phyloP scores from a whole-genome alignment of 495 filamentous ascomycete genomes.

The Penicillium bialowiezense region DNA sequence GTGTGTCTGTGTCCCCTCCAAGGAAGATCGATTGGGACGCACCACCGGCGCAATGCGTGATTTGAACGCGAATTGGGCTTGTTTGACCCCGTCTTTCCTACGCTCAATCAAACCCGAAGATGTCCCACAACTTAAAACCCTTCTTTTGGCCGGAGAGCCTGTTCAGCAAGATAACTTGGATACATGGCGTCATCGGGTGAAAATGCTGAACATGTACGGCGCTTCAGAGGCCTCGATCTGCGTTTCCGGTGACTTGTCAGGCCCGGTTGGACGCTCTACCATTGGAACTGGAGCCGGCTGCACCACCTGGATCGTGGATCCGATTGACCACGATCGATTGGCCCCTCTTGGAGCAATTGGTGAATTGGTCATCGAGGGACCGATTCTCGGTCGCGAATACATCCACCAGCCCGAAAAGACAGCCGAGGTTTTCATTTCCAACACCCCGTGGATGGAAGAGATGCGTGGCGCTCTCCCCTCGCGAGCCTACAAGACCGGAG shows the following conservation, averaged over 20 bases:
- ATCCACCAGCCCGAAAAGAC: slow-evolving; percentile 34
- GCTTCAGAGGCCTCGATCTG: slow-evolving; percentile 9
- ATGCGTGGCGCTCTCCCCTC: not conserved
- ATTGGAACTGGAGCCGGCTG: slow-evolving; percentile 12
- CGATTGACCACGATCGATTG: slow-evolving; percentile 19
- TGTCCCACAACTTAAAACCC: slow-evolving; percentile 23
- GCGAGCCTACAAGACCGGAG: slow-evolving; percentile 14
- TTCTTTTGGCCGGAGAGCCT: slow-evolving; percentile 20
- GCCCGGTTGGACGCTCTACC: slow-evolving; percentile 17
- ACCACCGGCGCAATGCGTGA: slow-evolving; percentile 20
- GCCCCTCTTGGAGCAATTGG: slow-evolving; percentile 42
- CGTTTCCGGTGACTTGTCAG: not conserved
- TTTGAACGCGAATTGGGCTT: slow-evolving; percentile 27
- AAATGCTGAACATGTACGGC: slow-evolving; percentile 36
- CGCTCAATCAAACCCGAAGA: slow-evolving; percentile 24
- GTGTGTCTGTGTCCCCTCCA: slow-evolving; percentile 55
- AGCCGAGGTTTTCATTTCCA: slow-evolving; percentile 25
- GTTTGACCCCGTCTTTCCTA: slow-evolving; percentile 30
- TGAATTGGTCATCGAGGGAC: slow-evolving; percentile 44
- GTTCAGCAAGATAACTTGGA: slow-evolving; percentile 9
- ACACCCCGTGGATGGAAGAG: not conserved
- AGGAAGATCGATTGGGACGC: slow-evolving; percentile 32
- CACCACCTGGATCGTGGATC: slow-evolving; percentile 35
- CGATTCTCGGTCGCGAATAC: slow-evolving; percentile 39
- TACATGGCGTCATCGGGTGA: slow-evolving; percentile 12